Evolutionary conservation across 306 rosid species (phyloP).

Genomic region (Cicer pinnatifidum): DNA sequence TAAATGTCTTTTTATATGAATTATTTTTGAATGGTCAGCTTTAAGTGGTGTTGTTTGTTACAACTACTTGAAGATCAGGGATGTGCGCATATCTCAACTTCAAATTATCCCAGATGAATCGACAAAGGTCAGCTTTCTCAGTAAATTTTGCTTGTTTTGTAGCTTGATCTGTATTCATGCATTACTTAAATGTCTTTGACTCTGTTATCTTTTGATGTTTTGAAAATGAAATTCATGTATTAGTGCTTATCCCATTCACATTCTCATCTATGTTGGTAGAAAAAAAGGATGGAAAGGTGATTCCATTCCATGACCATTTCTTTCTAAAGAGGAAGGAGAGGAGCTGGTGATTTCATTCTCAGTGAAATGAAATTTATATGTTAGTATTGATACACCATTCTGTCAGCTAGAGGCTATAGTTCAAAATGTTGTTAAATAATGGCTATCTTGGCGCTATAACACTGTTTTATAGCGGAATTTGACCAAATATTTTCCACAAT

Average conservation of each 20-base stretch:
- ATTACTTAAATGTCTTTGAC: constrained; percentile 10
- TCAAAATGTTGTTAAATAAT: too few relatives aligned
- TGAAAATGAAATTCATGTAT: neutral
- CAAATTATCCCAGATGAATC: constrained; percentile 70
- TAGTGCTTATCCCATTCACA: constrained; percentile 2
- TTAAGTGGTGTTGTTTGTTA: constrained; percentile 86
- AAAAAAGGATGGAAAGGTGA: neutral
- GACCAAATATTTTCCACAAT: too few relatives aligned
- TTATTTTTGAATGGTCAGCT: constrained; percentile 60
- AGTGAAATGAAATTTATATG: neutral
- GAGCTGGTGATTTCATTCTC: neutral
- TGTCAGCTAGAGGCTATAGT: too few relatives aligned
- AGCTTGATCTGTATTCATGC: constrained; percentile 34
- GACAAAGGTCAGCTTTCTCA: constrained; percentile 53
- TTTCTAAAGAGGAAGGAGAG: neutral
- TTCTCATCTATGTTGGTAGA: neutral
- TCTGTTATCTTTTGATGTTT: neutral
- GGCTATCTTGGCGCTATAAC: too few relatives aligned
- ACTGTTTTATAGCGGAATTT: too few relatives aligned
- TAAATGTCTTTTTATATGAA: constrained; percentile 2
- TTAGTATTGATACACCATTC: neutral
- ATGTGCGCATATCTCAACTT: constrained; percentile 78
- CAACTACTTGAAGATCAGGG: constrained; percentile 89
- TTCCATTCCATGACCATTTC: neutral
- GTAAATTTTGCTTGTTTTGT: constrained; percentile 33